Conservation (phyloP, 768 basidiomycete species). For the Agrocybe pediades region DNA sequence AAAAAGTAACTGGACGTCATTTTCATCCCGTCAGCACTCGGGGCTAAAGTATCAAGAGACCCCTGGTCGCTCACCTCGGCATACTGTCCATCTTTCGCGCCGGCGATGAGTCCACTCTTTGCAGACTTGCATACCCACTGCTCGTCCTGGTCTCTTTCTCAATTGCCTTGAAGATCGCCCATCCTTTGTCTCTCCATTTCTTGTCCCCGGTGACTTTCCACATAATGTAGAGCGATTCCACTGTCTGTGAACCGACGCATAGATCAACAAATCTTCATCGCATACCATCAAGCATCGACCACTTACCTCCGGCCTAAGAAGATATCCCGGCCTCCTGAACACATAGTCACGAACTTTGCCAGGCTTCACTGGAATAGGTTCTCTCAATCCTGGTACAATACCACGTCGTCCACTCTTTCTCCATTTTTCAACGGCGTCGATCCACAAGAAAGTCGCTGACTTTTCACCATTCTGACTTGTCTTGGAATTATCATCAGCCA, state of each 20-base stretch:
- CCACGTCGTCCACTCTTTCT: slow-evolving; percentile 45
- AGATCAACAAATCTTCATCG: not conserved
- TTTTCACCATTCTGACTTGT: slow-evolving; percentile 1
- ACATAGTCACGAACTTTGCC: slow-evolving; percentile 54
- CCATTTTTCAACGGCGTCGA: slow-evolving; percentile 52
- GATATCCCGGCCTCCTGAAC: slow-evolving; percentile 45
- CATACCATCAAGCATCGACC: not conserved
- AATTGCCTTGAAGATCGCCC: slow-evolving; percentile 70
- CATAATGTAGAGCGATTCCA: slow-evolving; percentile 73
- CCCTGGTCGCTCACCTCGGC: slow-evolving; percentile 64
- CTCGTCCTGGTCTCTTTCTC: slow-evolving; percentile 58
- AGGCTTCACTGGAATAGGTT: slow-evolving; percentile 40
- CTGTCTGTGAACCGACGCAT: slow-evolving; percentile 43
- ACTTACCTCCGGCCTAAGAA: slow-evolving; percentile 72
- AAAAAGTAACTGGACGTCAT: slow-evolving; percentile 41
- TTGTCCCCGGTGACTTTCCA: slow-evolving; percentile 70
- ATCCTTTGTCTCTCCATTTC: slow-evolving; percentile 72
- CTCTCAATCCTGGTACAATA: slow-evolving; percentile 54
- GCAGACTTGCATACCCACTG: slow-evolving; percentile 63
- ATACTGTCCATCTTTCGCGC: slow-evolving; percentile 52
- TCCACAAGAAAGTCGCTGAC: slow-evolving; percentile 39
- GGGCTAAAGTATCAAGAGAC: not conserved
- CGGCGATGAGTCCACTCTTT: slow-evolving; percentile 45
- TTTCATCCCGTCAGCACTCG: not conserved
- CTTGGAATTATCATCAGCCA: slow-evolving; percentile 7